Base-by-base conservation (phyloP, 2,329 filamentous ascomycete species). In the Fusarium nematophilum region DNA sequence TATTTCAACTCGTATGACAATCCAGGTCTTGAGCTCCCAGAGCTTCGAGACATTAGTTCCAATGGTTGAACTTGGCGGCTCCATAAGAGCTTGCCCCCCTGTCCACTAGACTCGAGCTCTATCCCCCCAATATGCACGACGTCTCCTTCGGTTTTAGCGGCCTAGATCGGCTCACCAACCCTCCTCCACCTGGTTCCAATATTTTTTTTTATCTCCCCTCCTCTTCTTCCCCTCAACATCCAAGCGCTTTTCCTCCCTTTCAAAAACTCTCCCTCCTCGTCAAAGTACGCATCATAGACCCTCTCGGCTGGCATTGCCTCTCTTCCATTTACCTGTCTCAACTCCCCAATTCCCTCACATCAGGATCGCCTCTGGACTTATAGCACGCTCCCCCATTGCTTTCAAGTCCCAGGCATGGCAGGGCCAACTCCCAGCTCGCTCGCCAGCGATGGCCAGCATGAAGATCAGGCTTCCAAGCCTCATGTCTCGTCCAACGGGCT, bases 371-470 rank as follows among this genome's bases (percentile, higher is more conserved):
- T 45, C 55, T 42, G 47, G 75, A 78, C 79, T 77, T 71, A 72
- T 77, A 79, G 79, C 80, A 83, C 71, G 79, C 80, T 67, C 74
- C 62, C 77, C 79, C 80, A 81, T 83, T 83, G 80, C 79, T 81
- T 72, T 76, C 68, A 65, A 73, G 78, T 79, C 76, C 75, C 18
- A 68, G 79, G 75, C 77, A 83, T 83, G 81, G 78, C 78, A 64
- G 67, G 75, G 57, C 66, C 66, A 59, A 58, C 69, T 56, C 57
- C 62, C 38, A 65, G 64, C 44, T 66, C 73, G 59, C 72, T 66
- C 43, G 52, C 56, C 60, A 76, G 70, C 61, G 75, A 73, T 53
- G 64, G 67, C 64, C 76, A 77, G 60, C 62, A 59, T 49, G 55
- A 60, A 37, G 61, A 60, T 4, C 51, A 61, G 15, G 48, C 59